Conservation (phyloP, 148 eudicot genomes). For the Selenicereus undatus region DNA sequence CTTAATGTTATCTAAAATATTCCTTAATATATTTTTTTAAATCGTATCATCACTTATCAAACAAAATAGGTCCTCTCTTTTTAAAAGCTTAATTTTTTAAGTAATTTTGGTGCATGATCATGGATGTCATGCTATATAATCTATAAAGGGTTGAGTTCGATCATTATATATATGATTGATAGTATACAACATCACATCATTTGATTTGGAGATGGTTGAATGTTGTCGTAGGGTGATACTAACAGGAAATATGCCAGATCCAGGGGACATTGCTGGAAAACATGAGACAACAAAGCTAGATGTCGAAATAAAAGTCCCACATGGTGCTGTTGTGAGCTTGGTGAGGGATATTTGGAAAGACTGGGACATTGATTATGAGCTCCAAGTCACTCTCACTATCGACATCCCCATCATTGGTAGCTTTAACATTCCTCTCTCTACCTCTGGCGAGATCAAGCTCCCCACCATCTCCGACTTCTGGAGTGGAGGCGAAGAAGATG, state of each 20-base stretch:
- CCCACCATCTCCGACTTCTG: constrained; percentile 28
- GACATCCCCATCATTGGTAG: constrained; percentile 36
- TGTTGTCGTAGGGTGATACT: constrained; percentile 25
- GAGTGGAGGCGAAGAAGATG: not conserved
- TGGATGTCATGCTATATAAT: too few species aligned
- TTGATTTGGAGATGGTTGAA: too few species aligned
- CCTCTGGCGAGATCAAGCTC: constrained; percentile 33
- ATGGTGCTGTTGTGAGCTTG: constrained; percentile 28
- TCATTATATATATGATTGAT: too few species aligned
- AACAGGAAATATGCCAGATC: constrained; percentile 28
- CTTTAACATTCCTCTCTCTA: constrained; percentile 29
- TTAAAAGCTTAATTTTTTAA: too few species aligned
- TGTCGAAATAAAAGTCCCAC: constrained; percentile 34
- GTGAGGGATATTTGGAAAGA: constrained; percentile 27
- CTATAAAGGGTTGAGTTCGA: too few species aligned
- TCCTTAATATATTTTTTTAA: too few species aligned
- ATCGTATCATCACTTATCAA: too few species aligned
- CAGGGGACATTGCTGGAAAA: constrained; percentile 25
- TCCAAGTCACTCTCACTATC: constrained; percentile 20
- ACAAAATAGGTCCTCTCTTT: too few species aligned
- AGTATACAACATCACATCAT: too few species aligned
- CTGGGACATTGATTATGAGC: constrained; percentile 41
- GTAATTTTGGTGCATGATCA: too few species aligned
- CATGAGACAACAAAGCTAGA: constrained; percentile 24
- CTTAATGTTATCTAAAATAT: too few species aligned